Evolutionary conservation across 352 stramenopile genomes (phyloP), one percentile per base, ranked within the genome.

Genomic region (Phytopythium helicoides): DNA sequence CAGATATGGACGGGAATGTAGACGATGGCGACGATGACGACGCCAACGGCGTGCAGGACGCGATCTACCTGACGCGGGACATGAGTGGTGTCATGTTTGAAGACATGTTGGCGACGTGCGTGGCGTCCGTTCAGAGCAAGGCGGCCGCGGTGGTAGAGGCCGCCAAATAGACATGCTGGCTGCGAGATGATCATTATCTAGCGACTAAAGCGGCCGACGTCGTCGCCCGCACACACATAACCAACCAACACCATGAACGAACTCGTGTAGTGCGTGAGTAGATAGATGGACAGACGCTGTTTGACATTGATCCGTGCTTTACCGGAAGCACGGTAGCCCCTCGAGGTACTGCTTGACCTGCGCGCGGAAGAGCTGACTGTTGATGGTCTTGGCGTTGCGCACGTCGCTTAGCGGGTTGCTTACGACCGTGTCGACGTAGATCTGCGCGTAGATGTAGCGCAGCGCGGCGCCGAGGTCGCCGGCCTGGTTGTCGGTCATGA

Each of bases 351-450:
- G 79, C 42, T 76, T 79, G 37, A 94, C 52, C 35, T 88, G 82
- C 21, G 62, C 56, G 23, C 75, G 77, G 46, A 94, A 94, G 47
- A 92, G 69, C 50, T 92, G 79, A 44, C 75, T 92, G 11, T 71
- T 82, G 60, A 94, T 94, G 12, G 68, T 60, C 46, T 91, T 94
- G 37, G 69, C 69, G 44, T 52, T 84, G 54, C 85, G 76, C 28
- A 86, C 68, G 63, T 94, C 79, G 48, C 81, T 87, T 44, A 96
- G 60, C 35, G 90, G 90, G 63, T 97, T 96, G 70, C 90, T 94
- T 38, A 90, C 87, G 26, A 97, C 89, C 48, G 83, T 84, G 58
- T 97, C 85, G 33, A 97, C 80, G 57, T 94, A 97, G 26, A 96
- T 83, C 40, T 93, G 77, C 41, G 81, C 66, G 67, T 97, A 97